A percentile compares a stretch with the other conserved stretches of the same genome.
Evolutionary conservation across 2,329 filamentous ascomycete species (phyloP).

Genomic region (Monosporascus sp.): DNA sequence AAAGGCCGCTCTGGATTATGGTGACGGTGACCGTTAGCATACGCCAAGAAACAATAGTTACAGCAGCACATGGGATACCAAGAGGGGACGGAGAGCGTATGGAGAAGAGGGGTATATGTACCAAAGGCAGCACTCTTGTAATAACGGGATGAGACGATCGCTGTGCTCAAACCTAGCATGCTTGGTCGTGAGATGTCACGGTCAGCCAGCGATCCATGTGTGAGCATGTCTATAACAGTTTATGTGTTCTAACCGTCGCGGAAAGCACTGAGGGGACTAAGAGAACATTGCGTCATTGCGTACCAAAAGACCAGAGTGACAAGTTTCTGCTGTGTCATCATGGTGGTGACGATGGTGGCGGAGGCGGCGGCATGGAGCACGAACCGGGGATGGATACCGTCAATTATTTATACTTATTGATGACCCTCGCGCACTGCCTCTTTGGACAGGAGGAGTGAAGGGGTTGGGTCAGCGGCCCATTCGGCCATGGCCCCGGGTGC

Average conservation of each 20-base stretch:
- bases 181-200: not conserved
- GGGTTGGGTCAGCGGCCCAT: too few relatives aligned
- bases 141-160: not conserved
- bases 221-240: not conserved
- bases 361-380: too few relatives aligned
- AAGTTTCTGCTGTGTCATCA: not conserved
- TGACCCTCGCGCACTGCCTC: too few relatives aligned
- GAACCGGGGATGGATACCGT: too few relatives aligned
- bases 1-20: conserved; percentile 26
- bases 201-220: too few relatives aligned
- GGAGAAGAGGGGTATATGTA: not conserved
- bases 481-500: too few relatives aligned
- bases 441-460: too few relatives aligned
- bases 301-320: not conserved
- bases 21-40: not conserved
- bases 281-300: not conserved
- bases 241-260: not conserved
- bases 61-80: not conserved
- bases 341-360: too few relatives aligned
- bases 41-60: not conserved
- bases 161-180: not conserved
- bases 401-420: too few relatives aligned
- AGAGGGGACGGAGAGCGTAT: not conserved
- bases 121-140: not conserved
- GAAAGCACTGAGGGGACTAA: not conserved